Evolutionary conservation across 2,329 filamentous ascomycete genomes (phyloP).

Genomic region (Albifimbria verrucaria): DNA sequence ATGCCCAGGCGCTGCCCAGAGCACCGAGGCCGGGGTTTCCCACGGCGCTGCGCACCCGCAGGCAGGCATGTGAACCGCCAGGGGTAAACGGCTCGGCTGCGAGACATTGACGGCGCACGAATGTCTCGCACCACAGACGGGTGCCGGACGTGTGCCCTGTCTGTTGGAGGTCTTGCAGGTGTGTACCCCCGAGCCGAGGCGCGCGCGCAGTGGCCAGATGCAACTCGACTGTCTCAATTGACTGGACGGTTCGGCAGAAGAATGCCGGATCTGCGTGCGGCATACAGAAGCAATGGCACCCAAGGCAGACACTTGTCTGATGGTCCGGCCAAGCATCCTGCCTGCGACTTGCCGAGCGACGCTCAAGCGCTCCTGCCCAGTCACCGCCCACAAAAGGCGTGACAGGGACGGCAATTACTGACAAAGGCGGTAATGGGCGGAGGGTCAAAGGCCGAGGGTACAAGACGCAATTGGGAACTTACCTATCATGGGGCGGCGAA

Average conservation of each 20-base stretch:
- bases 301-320: background rate
- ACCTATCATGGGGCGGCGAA: constrained; percentile 50
- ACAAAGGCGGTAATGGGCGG: constrained; percentile 3
- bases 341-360: no score
- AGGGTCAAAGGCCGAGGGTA: constrained; percentile 4
- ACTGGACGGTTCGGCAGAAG: constrained; percentile 5
- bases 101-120: background rate
- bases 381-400: no score
- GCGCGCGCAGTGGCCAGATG: no score
- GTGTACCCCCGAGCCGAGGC: no score
- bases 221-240: background rate
- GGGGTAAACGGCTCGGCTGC: background rate
- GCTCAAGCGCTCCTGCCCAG: background rate
- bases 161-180: no score
- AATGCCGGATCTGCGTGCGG: constrained; percentile 8
- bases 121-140: background rate
- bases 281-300: background rate
- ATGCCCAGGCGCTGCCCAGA: background rate
- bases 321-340: background rate
- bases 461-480: constrained; percentile 14
- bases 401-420: no score
- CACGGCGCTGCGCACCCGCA: background rate
- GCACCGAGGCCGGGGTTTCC: background rate
- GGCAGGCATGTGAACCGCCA: background rate
- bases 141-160: no score